Percentiles rank a stretch among this genome's conserved stretches.
These are phyloP conservation scores for Magnolia kwangsiensis DNA, from an alignment of 164 flowering plant species.

Conservation along the genomic window DNA sequence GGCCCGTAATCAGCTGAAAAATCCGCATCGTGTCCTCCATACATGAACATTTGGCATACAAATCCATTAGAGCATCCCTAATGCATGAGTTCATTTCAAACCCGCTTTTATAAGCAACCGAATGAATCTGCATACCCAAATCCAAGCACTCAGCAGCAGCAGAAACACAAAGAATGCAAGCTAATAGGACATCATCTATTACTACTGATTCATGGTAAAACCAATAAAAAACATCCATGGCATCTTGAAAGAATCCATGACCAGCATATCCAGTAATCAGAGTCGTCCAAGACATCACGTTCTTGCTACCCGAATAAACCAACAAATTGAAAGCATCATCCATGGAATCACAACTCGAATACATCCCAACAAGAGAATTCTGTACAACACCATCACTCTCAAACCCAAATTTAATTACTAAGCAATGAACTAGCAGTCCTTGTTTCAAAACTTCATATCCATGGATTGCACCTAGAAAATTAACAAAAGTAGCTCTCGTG, in stretches of 20 bases:
- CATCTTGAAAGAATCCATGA: conserved; percentile 13
- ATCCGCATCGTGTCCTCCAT: conserved; percentile 5
- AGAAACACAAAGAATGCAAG: conserved; percentile 13
- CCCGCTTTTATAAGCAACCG: conserved; percentile 8
- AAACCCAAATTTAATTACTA: conserved; percentile 15
- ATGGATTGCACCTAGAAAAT: conserved; percentile 8
- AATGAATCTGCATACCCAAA: conserved; percentile 19
- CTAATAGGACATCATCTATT: conserved; percentile 6
- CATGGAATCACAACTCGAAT: conserved; percentile 9
- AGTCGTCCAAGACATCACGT: conserved; percentile 18
- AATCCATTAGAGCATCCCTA: conserved; percentile 14
- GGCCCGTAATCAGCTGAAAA: background rate
- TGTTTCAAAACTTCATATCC: background rate
- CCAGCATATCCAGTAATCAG: conserved; percentile 12
- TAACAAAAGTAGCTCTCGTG: conserved; percentile 17
- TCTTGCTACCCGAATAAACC: conserved; percentile 5
- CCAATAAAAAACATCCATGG: conserved; percentile 10
- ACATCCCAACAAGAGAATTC: conserved; percentile 23
- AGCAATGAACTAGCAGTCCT: conserved; percentile 13
- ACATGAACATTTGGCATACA: conserved; percentile 19
- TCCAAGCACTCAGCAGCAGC: conserved; percentile 8
- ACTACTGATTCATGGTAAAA: conserved; percentile 3
- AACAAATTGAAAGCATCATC: conserved; percentile 11
- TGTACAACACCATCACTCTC: conserved; percentile 13
- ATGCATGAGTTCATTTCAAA: conserved; percentile 8